These are phyloP conservation scores for Sporodiniella umbellata DNA, from an alignment of 371 early-diverging fungal genomes.

Conservation along the genomic window DNA sequence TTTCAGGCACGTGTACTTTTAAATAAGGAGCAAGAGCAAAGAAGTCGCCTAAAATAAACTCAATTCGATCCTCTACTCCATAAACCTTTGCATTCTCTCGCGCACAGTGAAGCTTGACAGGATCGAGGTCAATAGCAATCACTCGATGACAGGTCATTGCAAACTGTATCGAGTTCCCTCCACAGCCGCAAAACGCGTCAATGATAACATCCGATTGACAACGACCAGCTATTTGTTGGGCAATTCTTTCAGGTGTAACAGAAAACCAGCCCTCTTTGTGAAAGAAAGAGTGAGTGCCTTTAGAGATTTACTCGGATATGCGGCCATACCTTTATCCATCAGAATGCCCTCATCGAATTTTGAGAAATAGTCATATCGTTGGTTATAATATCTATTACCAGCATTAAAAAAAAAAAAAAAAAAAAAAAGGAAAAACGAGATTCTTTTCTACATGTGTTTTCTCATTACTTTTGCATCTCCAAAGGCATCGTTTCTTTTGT, in stretches of 20 bases:
- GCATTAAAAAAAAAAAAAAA: too few species aligned
- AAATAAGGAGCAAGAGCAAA: slow-evolving; percentile 64
- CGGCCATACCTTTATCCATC: slow-evolving; percentile 70
- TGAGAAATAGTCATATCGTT: slow-evolving; percentile 80
- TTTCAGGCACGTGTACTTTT: too few species aligned
- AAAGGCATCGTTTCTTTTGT: slow-evolving; percentile 20
- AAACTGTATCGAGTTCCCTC: slow-evolving; percentile 96
- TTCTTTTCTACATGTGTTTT: too few species aligned
- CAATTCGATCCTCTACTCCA: slow-evolving; percentile 88
- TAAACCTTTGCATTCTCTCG: slow-evolving; percentile 86
- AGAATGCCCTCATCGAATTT: slow-evolving; percentile 81
- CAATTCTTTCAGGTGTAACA: slow-evolving; percentile 92
- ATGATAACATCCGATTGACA: slow-evolving; percentile 70
- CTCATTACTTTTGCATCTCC: slow-evolving; percentile 31
- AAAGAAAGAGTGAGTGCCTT: not conserved
- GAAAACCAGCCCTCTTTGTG: slow-evolving; percentile 97
- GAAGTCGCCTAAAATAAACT: slow-evolving; percentile 87
- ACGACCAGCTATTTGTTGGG: slow-evolving; percentile 78
- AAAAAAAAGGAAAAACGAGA: not conserved
- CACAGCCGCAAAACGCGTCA: slow-evolving; percentile 95
- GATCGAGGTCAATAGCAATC: slow-evolving; percentile 92
- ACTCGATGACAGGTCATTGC: slow-evolving; percentile 84
- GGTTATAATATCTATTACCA: slow-evolving; percentile 82
- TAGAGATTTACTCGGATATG: not conserved
- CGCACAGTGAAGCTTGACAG: slow-evolving; percentile 77